Evolutionary conservation across 2,329 filamentous ascomycete genomes (phyloP).

Genomic region (Colletotrichum theobromicola): DNA sequence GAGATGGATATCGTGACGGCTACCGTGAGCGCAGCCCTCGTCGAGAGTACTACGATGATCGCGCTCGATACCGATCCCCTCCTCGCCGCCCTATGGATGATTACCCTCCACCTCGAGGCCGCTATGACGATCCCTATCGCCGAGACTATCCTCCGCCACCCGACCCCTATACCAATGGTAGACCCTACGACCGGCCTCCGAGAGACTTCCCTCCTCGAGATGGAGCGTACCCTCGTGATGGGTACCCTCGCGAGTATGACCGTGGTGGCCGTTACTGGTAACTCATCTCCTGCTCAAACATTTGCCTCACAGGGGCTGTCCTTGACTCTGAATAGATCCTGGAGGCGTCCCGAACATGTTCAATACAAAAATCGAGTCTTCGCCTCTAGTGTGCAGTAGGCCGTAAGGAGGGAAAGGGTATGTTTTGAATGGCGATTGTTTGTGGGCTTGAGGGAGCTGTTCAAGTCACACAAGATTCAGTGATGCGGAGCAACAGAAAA

Average conservation of each 20-base stretch:
- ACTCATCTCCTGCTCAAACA: slow-evolving; percentile 28
- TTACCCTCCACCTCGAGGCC: slow-evolving; percentile 69
- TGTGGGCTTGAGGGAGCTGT: background rate
- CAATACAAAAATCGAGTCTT: background rate
- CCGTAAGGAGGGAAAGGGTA: background rate
- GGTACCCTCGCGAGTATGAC: slow-evolving; percentile 54
- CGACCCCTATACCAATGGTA: slow-evolving; percentile 64
- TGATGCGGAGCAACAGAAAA: background rate
- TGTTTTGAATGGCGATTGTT: background rate
- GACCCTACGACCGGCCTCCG: slow-evolving; percentile 59
- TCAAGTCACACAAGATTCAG: background rate
- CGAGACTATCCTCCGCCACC: slow-evolving; percentile 70
- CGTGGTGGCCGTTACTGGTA: slow-evolving; percentile 58
- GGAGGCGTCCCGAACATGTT: background rate
- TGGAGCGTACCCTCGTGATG: slow-evolving; percentile 50
- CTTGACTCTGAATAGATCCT: slow-evolving; percentile 22
- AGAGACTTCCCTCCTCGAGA: slow-evolving; percentile 57
- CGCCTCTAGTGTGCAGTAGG: background rate
- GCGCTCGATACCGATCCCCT: slow-evolving; percentile 80
- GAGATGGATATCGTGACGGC: slow-evolving; percentile 67
- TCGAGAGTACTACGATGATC: slow-evolving; percentile 87
- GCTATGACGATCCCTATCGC: slow-evolving; percentile 81
- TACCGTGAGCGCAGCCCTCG: slow-evolving; percentile 90
- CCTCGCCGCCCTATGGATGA: slow-evolving; percentile 81
- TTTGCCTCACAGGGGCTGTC: slow-evolving; percentile 20